A percentile compares a stretch with the other conserved stretches of the same genome.
Evolutionary conservation across 345 rosid species (phyloP).

Genomic region (Alliaria petiolata): DNA sequence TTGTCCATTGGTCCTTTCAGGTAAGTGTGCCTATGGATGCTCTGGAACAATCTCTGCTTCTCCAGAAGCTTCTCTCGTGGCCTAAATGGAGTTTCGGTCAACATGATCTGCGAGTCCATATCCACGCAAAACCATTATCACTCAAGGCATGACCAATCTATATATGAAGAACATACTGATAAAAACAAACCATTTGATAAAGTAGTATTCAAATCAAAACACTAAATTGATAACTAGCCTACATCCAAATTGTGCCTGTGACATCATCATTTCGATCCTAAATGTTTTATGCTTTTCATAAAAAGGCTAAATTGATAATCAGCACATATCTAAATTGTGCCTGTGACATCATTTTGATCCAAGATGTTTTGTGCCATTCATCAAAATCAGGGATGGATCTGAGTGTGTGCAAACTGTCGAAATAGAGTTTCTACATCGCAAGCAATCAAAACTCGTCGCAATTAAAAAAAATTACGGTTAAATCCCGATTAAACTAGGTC

Average conservation of each 20-base stretch:
- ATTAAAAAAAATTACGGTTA: neutral
- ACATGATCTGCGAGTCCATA: slow-evolving; percentile 35
- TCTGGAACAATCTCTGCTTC: slow-evolving; percentile 77
- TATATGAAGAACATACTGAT: neutral
- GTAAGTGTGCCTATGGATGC: slow-evolving; percentile 72
- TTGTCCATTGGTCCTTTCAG: slow-evolving; percentile 78
- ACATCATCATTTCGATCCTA: slow-evolving; percentile 5
- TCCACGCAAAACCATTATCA: neutral
- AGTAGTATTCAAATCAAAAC: neutral
- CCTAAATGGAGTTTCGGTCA: slow-evolving; percentile 73
- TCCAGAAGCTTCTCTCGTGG: slow-evolving; percentile 81
- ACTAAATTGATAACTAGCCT: neutral
- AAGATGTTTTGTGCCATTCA: neutral
- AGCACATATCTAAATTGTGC: neutral
- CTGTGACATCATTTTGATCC: slow-evolving; percentile 1
- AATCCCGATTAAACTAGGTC: neutral
- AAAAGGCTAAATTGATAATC: neutral
- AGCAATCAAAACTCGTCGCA: neutral
- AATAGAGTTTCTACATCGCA: neutral
- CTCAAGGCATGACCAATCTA: neutral
- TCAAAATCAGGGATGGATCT: slow-evolving; percentile 3
- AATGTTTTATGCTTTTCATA: too few species aligned
- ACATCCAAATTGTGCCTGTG: neutral
- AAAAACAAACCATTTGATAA: neutral
- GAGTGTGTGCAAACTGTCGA: neutral